Evolutionary conservation across 805 yeast species (phyloP).

Genomic region (Teunomyces kruisii): DNA sequence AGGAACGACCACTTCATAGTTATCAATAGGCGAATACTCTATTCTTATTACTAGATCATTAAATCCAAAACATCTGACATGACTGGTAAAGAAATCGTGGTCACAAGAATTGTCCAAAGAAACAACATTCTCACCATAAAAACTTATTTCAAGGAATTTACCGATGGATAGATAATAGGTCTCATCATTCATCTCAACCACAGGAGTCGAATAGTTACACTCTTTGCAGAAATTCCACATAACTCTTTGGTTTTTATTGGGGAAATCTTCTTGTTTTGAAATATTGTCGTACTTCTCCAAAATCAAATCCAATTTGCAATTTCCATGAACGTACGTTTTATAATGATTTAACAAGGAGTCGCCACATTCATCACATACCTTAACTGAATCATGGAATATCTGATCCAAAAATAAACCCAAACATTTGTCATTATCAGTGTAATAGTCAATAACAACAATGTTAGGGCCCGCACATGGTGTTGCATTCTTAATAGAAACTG

Average conservation of each 20-base stretch:
- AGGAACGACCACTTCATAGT: constrained; percentile 80
- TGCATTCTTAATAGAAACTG: constrained; percentile 78
- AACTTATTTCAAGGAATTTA: constrained; percentile 81
- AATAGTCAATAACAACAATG: constrained; percentile 77
- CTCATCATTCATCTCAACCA: constrained; percentile 76
- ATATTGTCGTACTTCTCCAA: constrained; percentile 51
- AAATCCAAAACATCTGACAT: constrained; percentile 79
- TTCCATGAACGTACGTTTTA: constrained; percentile 85
- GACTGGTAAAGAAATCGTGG: constrained; percentile 81
- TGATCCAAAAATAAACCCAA: constrained; percentile 88
- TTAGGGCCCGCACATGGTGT: constrained; percentile 95
- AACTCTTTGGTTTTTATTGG: constrained; percentile 54
- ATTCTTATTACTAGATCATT: constrained; percentile 76
- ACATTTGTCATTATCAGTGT: constrained; percentile 87
- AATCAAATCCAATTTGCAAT: constrained; percentile 75
- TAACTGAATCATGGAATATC: constrained; percentile 63
- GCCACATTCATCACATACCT: constrained; percentile 79
- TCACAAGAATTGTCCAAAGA: constrained; percentile 54
- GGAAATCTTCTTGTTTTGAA: constrained; percentile 17
- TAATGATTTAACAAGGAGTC: constrained; percentile 69
- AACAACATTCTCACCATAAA: constrained; percentile 54
- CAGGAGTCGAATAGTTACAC: constrained; percentile 75
- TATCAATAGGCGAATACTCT: constrained; percentile 73
- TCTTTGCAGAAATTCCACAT: constrained; percentile 91
- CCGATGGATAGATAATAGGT: constrained; percentile 93